Conservation (phyloP, 225 moss, liverwort and hornwort genomes). For the Polytrichum formosum region DNA sequence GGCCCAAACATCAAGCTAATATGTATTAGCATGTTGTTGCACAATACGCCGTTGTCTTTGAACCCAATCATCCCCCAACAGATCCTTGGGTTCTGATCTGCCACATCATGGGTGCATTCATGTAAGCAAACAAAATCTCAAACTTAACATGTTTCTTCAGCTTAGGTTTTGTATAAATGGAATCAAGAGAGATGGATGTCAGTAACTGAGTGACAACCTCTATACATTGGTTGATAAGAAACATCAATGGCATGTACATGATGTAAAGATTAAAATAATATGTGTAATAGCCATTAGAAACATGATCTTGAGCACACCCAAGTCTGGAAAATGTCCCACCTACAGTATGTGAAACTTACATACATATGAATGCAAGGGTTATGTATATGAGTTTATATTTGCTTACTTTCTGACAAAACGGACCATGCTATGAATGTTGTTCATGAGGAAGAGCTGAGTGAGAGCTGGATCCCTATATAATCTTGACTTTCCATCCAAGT, state of each 20-base stretch:
- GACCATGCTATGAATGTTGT: constrained; percentile 87
- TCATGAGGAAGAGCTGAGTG: constrained; percentile 82
- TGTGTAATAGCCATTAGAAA: no score
- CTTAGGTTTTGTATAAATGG: neutral
- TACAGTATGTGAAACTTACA: neutral
- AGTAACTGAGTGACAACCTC: neutral
- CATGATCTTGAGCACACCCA: no score
- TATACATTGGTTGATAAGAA: neutral
- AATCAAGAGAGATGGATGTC: neutral
- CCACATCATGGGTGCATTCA: neutral
- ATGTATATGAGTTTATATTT: neutral
- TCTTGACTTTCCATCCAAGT: constrained; percentile 81
- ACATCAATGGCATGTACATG: neutral
- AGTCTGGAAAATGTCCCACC: neutral
- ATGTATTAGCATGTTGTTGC: constrained; percentile 73
- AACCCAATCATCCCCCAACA: constrained; percentile 85
- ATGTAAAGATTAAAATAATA: neutral
- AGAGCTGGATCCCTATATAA: constrained; percentile 74
- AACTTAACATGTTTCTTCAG: no score
- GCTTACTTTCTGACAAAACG: constrained; percentile 70
- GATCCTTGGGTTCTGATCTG: constrained; percentile 72
- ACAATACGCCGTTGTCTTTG: constrained; percentile 81
- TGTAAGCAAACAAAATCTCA: constrained; percentile 2
- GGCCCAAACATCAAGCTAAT: constrained; percentile 68
- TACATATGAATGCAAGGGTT: no score